Evolutionary conservation across 2,329 filamentous ascomycete species (phyloP).

Genomic region (Monascus ruber): DNA sequence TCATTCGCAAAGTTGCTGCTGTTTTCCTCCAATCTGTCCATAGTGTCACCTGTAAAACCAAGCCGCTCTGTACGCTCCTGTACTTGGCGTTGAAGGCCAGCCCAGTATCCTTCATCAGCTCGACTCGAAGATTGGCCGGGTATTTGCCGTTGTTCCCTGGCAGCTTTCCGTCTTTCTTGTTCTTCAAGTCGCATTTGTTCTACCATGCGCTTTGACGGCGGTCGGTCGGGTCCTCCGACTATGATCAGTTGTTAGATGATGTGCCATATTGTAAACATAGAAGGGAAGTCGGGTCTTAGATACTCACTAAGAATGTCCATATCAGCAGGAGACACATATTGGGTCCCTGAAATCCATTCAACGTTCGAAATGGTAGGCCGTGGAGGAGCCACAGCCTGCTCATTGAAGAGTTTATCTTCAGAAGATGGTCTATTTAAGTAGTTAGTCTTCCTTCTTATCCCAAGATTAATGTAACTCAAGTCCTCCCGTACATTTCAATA

Average conservation of each 20-base stretch:
- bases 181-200: conserved; percentile 68
- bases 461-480: background rate
- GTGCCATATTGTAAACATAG: background rate
- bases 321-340: conserved; percentile 76
- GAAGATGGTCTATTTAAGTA: conserved; percentile 29
- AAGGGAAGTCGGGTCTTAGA: background rate
- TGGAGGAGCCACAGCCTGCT: conserved; percentile 58
- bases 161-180: conserved; percentile 37
- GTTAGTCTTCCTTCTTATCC: conserved; percentile 6
- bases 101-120: conserved; percentile 55
- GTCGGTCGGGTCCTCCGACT: conserved; percentile 76
- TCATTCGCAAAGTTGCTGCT: conserved; percentile 79
- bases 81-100: conserved; percentile 76
- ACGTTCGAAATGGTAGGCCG: conserved; percentile 89
- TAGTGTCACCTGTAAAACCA: conserved; percentile 67
- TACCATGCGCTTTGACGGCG: conserved; percentile 78
- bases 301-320: conserved; percentile 65
- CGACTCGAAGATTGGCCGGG: conserved; percentile 14
- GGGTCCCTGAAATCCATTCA: conserved; percentile 93
- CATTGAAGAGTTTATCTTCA: conserved; percentile 69
- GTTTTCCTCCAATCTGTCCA: conserved; percentile 70
- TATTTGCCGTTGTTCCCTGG: conserved; percentile 25
- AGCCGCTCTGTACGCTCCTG: conserved; percentile 86
- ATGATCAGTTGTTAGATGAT: conserved; percentile 2
- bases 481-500: conserved; percentile 45